Evolutionary conservation across 805 yeast genomes (phyloP).

Genomic region (Saccharomycopsis microspora): DNA sequence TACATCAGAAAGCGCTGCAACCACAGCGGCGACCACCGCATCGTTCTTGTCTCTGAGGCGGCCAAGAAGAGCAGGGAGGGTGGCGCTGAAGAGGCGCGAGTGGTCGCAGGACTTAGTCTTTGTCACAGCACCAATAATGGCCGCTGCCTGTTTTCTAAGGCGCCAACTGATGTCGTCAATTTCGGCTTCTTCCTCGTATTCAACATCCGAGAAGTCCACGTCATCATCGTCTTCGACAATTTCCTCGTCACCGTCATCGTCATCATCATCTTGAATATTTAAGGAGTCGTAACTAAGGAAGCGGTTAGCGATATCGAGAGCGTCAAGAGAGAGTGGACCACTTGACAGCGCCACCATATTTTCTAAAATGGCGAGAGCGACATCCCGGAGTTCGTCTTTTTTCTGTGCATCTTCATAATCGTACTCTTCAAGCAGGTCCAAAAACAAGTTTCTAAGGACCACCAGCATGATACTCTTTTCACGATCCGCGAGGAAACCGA

Average conservation of each 20-base stretch:
- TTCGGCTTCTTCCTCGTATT: conserved; percentile 10
- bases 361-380: conserved; percentile 8
- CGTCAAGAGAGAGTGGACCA: neutral
- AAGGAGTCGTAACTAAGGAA: conserved; percentile 13
- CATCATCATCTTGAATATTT: conserved; percentile 5
- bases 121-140: conserved; percentile 4
- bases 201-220: conserved; percentile 2
- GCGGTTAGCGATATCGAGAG: neutral
- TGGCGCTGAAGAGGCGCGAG: neutral
- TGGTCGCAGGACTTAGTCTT: neutral
- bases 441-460: conserved; percentile 7
- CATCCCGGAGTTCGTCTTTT: conserved; percentile 7
- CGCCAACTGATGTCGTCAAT: conserved; percentile 14
- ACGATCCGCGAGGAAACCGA: neutral
- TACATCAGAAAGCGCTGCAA: conserved; percentile 6
- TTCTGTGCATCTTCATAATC: neutral
- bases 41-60: conserved; percentile 12
- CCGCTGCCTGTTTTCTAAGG: conserved; percentile 11
- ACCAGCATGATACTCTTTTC: neutral
- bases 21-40: conserved; percentile 9
- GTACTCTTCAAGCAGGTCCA: conserved; percentile 3
- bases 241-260: conserved; percentile 8
- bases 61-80: conserved; percentile 3
- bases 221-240: conserved; percentile 7
- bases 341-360: neutral